These are phyloP conservation scores for Fraxinus angustifolia DNA, from an alignment of 305 asterid species.

Conservation along the genomic window DNA sequence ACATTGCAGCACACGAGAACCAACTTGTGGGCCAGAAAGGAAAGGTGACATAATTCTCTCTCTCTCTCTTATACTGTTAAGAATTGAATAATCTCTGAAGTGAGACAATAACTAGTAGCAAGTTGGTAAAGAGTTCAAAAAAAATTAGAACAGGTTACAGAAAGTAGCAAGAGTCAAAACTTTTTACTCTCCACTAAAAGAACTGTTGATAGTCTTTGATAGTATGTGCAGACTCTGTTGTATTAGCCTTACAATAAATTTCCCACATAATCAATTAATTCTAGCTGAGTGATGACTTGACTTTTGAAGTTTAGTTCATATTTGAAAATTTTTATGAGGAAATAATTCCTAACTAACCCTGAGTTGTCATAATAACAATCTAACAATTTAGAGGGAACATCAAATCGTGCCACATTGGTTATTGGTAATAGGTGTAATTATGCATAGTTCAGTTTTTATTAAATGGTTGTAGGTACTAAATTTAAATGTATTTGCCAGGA, in stretches of 20 bases:
- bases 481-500: slow-evolving; percentile 41
- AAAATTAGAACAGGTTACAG: neutral
- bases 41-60: slow-evolving; percentile 34
- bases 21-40: slow-evolving; percentile 34
- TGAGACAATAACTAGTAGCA: neutral
- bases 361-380: neutral
- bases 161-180: neutral
- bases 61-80: neutral
- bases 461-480: slow-evolving; percentile 10
- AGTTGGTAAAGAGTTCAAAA: neutral
- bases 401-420: neutral
- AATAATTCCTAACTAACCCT: neutral
- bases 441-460: neutral
- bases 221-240: neutral
- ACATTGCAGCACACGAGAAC: slow-evolving; percentile 35
- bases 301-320: neutral
- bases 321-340: neutral
- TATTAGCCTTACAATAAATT: neutral
- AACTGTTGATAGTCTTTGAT: neutral
- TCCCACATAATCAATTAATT: neutral
- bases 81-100: neutral
- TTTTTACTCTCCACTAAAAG: neutral
- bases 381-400: neutral
- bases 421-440: neutral
- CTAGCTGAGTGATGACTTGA: neutral